Conservation (phyloP, 1,284 basidiomycete genomes). For the Coniferiporia weirii region DNA sequence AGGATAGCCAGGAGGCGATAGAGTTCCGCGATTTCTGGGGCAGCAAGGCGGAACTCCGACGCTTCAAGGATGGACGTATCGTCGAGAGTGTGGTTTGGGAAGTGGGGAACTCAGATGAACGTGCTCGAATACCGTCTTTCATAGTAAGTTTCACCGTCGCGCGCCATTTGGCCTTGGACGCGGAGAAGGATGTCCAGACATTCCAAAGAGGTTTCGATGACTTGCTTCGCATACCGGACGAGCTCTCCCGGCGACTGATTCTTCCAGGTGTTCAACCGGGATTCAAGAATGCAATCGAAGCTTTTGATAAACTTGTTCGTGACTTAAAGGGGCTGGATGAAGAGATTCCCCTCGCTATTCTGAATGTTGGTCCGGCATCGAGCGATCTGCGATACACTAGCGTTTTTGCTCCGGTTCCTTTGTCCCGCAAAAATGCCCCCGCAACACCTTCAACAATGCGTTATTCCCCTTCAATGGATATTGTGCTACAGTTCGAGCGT, state of each 20-base stretch:
- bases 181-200: constrained; percentile 43
- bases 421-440: constrained; percentile 39
- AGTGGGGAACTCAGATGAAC: constrained; percentile 67
- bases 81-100: constrained; percentile 94
- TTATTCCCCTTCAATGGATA: constrained; percentile 65
- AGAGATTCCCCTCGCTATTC: constrained; percentile 77
- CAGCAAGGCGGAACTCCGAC: constrained; percentile 84
- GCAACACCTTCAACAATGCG: constrained; percentile 52
- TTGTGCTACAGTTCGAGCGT: constrained; percentile 84
- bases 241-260: constrained; percentile 41
- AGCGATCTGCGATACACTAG: constrained; percentile 80
- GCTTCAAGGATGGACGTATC: constrained; percentile 96
- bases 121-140: constrained; percentile 70
- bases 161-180: constrained; percentile 65
- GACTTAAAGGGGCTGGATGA: constrained; percentile 74
- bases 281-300: constrained; percentile 73
- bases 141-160: constrained; percentile 74
- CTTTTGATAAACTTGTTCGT: constrained; percentile 80
- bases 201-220: constrained; percentile 64
- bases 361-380: constrained; percentile 72
- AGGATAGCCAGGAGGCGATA: constrained; percentile 44
- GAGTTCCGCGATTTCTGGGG: constrained; percentile 90
- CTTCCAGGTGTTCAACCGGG: constrained; percentile 42
- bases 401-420: constrained; percentile 68
- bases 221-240: constrained; percentile 63